These are phyloP conservation scores for Arbutus unedo DNA, from an alignment of 148 eudicot genomes.

Conservation along the genomic window DNA sequence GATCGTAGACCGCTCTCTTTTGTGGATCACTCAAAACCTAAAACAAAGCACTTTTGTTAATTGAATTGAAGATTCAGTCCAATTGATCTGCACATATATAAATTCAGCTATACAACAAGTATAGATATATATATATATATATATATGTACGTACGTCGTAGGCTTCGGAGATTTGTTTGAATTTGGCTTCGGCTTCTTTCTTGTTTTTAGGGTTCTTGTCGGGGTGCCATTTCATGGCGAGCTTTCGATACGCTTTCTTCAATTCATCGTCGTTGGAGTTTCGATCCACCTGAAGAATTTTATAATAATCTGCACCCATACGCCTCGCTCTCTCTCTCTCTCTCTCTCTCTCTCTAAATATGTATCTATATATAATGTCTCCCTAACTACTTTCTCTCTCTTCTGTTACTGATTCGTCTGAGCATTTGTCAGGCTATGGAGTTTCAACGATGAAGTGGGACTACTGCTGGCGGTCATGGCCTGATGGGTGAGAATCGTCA, in stretches of 20 bases:
- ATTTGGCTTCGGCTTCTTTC: conserved; percentile 68
- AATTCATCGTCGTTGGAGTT: conserved; percentile 60
- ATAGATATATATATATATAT: background rate
- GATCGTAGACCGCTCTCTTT: conserved; percentile 74
- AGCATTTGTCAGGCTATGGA: background rate
- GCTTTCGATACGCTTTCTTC: conserved; percentile 59
- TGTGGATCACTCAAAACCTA: conserved; percentile 88
- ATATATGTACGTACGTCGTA: conserved; percentile 41
- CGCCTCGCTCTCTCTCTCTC: conserved; percentile 8
- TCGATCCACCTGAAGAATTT: conserved; percentile 51
- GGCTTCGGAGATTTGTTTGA: conserved; percentile 75
- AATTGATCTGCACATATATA: background rate
- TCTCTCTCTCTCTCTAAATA: background rate
- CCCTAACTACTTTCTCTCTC: background rate
- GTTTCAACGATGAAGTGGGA: background rate
- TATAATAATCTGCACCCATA: conserved; percentile 67
- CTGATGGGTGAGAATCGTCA: background rate
- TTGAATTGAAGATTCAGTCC: background rate
- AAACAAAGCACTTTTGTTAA: background rate
- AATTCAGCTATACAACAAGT: background rate
- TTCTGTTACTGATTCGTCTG: background rate
- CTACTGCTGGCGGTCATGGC: background rate
- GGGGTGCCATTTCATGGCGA: conserved; percentile 81
- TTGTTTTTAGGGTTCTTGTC: conserved; percentile 73
- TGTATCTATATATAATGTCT: no score